Evolutionary conservation across 2,329 filamentous ascomycete genomes (phyloP).

Genomic region (Aspergillus oerlinghausenensis): DNA sequence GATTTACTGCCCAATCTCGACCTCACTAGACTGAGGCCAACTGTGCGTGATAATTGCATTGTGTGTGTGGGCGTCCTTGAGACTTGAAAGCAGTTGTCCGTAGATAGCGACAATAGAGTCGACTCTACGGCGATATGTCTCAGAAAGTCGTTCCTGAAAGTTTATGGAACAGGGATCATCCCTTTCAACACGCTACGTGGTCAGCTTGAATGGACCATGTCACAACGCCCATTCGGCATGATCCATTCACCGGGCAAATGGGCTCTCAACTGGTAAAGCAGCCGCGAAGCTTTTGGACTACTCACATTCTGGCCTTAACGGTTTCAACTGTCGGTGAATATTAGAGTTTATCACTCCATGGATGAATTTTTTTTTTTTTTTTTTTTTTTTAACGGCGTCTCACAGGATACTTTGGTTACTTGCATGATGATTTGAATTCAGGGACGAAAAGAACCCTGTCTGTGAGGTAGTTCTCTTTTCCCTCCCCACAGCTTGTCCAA

Average conservation of each 20-base stretch:
- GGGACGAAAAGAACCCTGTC: not conserved
- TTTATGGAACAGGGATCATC: not conserved
- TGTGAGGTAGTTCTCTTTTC: not conserved
- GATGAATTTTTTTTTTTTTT: not conserved
- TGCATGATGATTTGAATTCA: not conserved
- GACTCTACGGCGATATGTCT: not conserved
- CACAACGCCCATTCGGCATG: not conserved
- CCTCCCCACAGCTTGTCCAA: not conserved
- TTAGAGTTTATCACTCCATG: constrained; percentile 3
- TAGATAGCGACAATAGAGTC: not conserved
- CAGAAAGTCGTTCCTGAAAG: not conserved
- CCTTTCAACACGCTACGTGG: not conserved
- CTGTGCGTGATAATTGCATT: not conserved
- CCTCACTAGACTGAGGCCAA: not conserved
- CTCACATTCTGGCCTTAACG: constrained; percentile 3
- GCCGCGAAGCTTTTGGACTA: constrained; percentile 10
- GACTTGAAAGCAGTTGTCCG: not conserved
- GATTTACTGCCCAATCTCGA: not conserved
- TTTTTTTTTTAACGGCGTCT: not conserved
- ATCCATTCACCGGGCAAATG: not conserved
- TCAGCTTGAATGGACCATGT: not conserved
- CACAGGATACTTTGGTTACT: not conserved
- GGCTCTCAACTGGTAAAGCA: constrained; percentile 2
- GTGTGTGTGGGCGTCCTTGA: not conserved
- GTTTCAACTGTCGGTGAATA: constrained; percentile 11